Base-by-base conservation (phyloP, 2,329 filamentous ascomycete genomes). In the Magnaporthales sp. region DNA sequence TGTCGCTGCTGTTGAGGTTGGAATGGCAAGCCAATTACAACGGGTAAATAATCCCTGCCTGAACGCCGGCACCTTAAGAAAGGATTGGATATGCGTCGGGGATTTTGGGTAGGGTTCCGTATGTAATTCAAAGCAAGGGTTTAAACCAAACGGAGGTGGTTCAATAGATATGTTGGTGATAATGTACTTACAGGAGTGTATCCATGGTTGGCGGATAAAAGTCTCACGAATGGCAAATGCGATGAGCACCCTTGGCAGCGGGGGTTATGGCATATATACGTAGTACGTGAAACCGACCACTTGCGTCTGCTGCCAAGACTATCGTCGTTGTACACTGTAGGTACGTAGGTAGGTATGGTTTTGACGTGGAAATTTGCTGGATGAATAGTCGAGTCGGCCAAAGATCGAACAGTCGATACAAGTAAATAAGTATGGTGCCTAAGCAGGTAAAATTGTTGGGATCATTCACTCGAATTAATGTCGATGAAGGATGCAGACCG, bases 131-230 rank as follows among this genome's bases (percentile, higher is more conserved):
- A 19, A 6, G 38, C 38, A 51, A 51, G 19, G 38, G 38, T 51
- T 6, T 5, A 8, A 0, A 51, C 6, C 38, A 51, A 51, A 7
- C 38, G 19, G 38, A 27, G 56, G 26, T 27, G n/a, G 24, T 60
- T 60, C 26, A 13, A 26, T n/a, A 27, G 24, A 60, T n/a, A 51
- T 60, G 26, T 15, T 27, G 27, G 11, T 15, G 29, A 6, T 27
- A 8, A 22, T 22, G 38, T 56, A 68, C 67, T 62, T 62, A 68
- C 67, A 68, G 64, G 38, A 68, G 67, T 27, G 67, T 68, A 27
- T 68, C 67, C 67, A 68, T 66, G 29, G 30, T 30, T 51, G 13
- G 38, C 19, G 15, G 38, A 51, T 51, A 51, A 51, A 51, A 51
- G 38, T 19, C 38, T 51, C 38, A 51, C 38, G 9, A 19, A n/a